These are phyloP conservation scores for Globisporangium perplexum DNA, from an alignment of 352 stramenopile genomes.

Conservation along the genomic window DNA sequence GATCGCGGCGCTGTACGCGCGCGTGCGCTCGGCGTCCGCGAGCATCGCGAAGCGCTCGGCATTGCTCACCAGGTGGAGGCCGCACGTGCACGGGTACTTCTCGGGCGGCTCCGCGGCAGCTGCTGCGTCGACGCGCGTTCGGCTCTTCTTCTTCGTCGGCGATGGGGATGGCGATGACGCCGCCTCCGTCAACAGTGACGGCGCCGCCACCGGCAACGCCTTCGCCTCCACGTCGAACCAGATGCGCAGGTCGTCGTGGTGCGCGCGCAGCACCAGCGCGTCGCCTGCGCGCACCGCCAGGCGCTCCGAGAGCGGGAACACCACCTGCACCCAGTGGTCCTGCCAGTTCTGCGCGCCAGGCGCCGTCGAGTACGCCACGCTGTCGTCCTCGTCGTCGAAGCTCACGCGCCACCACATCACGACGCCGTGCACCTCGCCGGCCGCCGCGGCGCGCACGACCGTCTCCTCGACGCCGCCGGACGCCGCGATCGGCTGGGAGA, in stretches of 20 bases:
- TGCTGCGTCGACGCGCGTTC: slow-evolving; percentile 9
- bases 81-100: slow-evolving; percentile 61
- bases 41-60: slow-evolving; percentile 77
- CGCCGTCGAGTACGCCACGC: slow-evolving; percentile 60
- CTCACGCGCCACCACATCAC: slow-evolving; percentile 80
- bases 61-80: slow-evolving; percentile 76
- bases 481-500: slow-evolving; percentile 31
- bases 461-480: slow-evolving; percentile 25
- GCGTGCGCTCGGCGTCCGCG: slow-evolving; percentile 30
- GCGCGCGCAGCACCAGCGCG: slow-evolving; percentile 36
- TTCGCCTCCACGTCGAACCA: slow-evolving; percentile 63
- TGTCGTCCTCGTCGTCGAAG: slow-evolving; percentile 47
- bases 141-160: slow-evolving; percentile 33
- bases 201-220: too few relatives aligned
- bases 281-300: slow-evolving; percentile 18
- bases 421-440: slow-evolving; percentile 51
- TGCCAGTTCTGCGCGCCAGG: slow-evolving; percentile 71
- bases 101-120: too few relatives aligned
- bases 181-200: too few relatives aligned
- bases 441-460: slow-evolving; percentile 21
- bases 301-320: slow-evolving; percentile 47
- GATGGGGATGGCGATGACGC: too few relatives aligned
- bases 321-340: slow-evolving; percentile 80
- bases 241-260: slow-evolving; percentile 70
- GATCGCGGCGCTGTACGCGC: slow-evolving; percentile 37